Evolutionary conservation across 495 filamentous ascomycete species (phyloP).

Genomic region (Aspergillus ellipticus): DNA sequence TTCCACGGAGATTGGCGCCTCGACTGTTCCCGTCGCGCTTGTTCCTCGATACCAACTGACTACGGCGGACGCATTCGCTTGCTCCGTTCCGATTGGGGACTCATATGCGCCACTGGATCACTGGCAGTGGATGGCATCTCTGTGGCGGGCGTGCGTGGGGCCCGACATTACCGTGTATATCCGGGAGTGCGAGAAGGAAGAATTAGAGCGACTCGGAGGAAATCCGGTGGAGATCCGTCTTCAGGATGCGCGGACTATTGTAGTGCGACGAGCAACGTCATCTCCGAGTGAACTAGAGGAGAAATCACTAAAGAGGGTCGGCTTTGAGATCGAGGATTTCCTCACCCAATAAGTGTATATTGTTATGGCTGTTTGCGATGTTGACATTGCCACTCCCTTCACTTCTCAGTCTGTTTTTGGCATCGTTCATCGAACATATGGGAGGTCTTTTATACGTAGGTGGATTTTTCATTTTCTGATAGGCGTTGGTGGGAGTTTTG

Average conservation of each 20-base stretch:
- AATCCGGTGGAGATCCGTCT: constrained; percentile 50
- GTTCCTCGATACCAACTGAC: constrained; percentile 75
- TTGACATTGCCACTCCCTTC: constrained; percentile 1
- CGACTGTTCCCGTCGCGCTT: constrained; percentile 62
- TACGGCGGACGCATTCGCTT: constrained; percentile 69
- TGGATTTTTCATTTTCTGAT: not conserved
- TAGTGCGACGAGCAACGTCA: constrained; percentile 50
- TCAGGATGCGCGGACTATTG: constrained; percentile 50
- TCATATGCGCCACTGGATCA: constrained; percentile 80
- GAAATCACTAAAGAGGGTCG: constrained; percentile 64
- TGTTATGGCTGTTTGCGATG: not conserved
- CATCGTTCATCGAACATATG: not conserved
- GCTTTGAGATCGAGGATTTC: constrained; percentile 82
- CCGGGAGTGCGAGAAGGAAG: constrained; percentile 42
- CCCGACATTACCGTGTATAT: constrained; percentile 79
- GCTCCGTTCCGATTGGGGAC: constrained; percentile 68
- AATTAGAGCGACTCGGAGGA: constrained; percentile 37
- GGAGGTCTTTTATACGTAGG: not conserved
- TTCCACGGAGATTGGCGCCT: constrained; percentile 3
- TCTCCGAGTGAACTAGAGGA: constrained; percentile 52
- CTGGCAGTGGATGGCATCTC: constrained; percentile 97
- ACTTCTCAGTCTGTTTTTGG: not conserved
- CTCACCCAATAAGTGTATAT: constrained; percentile 41
- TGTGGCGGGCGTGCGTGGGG: constrained; percentile 85
- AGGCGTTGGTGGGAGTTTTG: not conserved